These are phyloP conservation scores for Amaranthus palmeri DNA, from an alignment of 148 eudicot species.

Conservation along the genomic window DNA sequence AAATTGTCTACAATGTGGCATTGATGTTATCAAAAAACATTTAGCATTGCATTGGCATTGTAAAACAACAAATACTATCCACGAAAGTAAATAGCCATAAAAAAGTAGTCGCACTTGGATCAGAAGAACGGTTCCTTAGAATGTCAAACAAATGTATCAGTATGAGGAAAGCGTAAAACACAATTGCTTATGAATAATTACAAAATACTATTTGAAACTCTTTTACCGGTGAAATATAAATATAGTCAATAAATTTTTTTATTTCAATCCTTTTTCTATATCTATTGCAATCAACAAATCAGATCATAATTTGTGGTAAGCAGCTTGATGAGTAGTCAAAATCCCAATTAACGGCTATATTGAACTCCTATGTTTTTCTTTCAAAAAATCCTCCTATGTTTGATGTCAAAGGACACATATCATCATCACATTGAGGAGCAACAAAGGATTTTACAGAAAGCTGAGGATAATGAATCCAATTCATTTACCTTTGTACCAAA, in stretches of 20 bases:
- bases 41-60: too few species aligned
- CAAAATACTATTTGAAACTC: background rate
- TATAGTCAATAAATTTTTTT: background rate
- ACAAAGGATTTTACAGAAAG: background rate
- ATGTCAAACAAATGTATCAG: too few species aligned
- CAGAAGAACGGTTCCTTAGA: too few species aligned
- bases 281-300: background rate
- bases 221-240: background rate
- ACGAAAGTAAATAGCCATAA: too few species aligned
- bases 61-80: too few species aligned
- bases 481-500: conserved; percentile 90
- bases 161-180: too few species aligned
- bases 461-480: background rate
- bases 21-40: too few species aligned
- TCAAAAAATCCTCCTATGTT: background rate
- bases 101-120: too few species aligned
- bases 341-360: background rate
- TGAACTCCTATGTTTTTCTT: background rate
- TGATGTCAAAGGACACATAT: background rate
- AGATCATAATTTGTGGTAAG: background rate
- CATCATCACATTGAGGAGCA: background rate
- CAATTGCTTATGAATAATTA: background rate
- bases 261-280: background rate
- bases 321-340: background rate
- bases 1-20: too few species aligned